Evolutionary conservation across 192 early-diverging fungal species (phyloP).

Genomic region (Geranomyces michiganensis): DNA sequence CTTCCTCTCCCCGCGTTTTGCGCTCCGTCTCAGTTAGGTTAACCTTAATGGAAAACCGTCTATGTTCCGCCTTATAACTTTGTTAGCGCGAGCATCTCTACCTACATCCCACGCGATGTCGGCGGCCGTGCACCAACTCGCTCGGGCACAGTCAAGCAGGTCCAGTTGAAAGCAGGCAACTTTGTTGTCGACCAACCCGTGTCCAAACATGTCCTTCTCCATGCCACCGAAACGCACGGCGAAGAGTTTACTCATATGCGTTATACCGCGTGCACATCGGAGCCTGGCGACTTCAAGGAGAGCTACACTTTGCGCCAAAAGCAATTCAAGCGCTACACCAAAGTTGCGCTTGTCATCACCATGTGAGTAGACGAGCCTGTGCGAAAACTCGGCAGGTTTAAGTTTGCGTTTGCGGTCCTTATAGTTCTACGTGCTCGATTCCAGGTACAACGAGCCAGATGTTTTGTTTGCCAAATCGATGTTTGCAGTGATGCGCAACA

Average conservation of each 20-base stretch:
- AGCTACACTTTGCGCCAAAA: conserved; percentile 65
- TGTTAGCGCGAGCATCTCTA: conserved; percentile 9
- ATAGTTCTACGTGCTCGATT: background rate
- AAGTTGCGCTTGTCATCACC: conserved; percentile 73
- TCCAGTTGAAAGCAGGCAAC: conserved; percentile 39
- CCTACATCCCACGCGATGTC: conserved; percentile 23
- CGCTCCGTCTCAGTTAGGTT: no score
- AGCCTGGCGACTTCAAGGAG: conserved; percentile 65
- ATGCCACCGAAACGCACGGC: conserved; percentile 47
- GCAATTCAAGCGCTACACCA: conserved; percentile 58
- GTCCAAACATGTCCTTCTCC: conserved; percentile 37
- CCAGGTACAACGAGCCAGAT: conserved; percentile 69
- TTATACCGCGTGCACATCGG: conserved; percentile 67
- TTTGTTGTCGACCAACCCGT: conserved; percentile 49
- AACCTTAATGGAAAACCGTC: no score
- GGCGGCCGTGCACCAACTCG: conserved; percentile 15
- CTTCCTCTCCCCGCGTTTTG: no score
- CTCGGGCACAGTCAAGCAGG: conserved; percentile 32
- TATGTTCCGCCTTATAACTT: no score
- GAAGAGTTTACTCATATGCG: conserved; percentile 74
- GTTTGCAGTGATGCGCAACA: conserved; percentile 67
- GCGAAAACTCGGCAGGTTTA: no score
- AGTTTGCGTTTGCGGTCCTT: no score
- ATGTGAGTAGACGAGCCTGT: conserved; percentile 54
- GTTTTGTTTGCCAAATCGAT: conserved; percentile 64